phyloP scores from a whole-genome alignment of 2,329 filamentous ascomycete genomes.

The Paracoccidioides lutzii region DNA sequence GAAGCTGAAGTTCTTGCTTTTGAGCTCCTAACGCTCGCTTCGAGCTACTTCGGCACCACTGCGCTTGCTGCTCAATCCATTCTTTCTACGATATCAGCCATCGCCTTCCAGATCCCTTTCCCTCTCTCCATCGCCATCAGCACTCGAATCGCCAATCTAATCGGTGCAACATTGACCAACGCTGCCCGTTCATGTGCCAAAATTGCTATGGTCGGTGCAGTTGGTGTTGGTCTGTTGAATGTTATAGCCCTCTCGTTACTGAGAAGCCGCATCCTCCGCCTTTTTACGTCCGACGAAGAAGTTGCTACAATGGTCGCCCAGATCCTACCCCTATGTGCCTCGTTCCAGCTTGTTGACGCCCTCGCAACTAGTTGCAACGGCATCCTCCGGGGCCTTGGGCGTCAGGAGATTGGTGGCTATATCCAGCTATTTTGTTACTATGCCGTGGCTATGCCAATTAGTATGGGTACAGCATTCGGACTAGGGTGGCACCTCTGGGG shows the following conservation, averaged over 20 bases:
- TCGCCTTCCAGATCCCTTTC: slow-evolving; percentile 87
- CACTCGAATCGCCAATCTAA: slow-evolving; percentile 81
- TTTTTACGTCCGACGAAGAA: slow-evolving; percentile 63
- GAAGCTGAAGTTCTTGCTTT: slow-evolving; percentile 89
- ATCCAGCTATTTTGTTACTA: slow-evolving; percentile 83
- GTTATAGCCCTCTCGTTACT: slow-evolving; percentile 55
- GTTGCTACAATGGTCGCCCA: slow-evolving; percentile 56
- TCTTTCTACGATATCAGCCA: slow-evolving; percentile 60
- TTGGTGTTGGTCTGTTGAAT: slow-evolving; percentile 67
- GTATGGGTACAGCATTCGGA: slow-evolving; percentile 64
- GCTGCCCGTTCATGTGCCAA: slow-evolving; percentile 70
- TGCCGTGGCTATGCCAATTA: slow-evolving; percentile 69
- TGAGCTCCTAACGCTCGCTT: slow-evolving; percentile 74
- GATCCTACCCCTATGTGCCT: slow-evolving; percentile 66
- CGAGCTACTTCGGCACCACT: slow-evolving; percentile 65
- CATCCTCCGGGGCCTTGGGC: slow-evolving; percentile 71
- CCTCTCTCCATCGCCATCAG: slow-evolving; percentile 78
- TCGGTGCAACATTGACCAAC: slow-evolving; percentile 70
- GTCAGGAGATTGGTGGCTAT: slow-evolving; percentile 81
- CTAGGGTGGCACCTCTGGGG: slow-evolving; percentile 65
- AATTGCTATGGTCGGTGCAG: slow-evolving; percentile 56
- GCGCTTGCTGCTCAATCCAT: slow-evolving; percentile 81
- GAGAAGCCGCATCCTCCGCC: slow-evolving; percentile 58
- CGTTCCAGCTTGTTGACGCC: slow-evolving; percentile 84
- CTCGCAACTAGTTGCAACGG: slow-evolving; percentile 70